Evolutionary conservation across 306 rosid genomes (phyloP).

Genomic region (Casuarina glauca): DNA sequence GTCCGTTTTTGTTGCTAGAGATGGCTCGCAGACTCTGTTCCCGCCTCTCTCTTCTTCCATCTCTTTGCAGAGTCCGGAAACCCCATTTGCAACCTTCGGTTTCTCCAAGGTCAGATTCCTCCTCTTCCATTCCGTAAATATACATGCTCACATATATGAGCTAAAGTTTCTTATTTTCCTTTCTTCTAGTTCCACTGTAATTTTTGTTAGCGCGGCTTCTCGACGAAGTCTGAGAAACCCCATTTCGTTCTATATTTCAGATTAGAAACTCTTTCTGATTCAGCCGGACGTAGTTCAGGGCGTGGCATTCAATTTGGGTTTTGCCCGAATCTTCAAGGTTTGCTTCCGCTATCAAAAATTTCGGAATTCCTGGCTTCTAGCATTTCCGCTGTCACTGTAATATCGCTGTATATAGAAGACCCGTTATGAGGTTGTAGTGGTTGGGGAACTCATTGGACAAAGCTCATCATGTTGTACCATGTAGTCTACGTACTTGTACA

Average conservation of each 20-base stretch:
- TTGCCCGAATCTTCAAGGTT: constrained; percentile 56
- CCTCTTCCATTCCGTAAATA: background rate
- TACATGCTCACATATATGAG: background rate
- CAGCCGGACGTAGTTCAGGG: constrained; percentile 22
- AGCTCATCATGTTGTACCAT: background rate
- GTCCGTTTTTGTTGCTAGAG: background rate
- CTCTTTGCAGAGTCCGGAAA: constrained; percentile 34
- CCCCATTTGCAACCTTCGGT: constrained; percentile 29
- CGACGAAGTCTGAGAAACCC: constrained; percentile 10
- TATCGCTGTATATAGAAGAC: background rate
- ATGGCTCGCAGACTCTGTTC: constrained; percentile 48
- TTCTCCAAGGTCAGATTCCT: constrained; percentile 43
- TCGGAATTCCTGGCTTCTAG: background rate
- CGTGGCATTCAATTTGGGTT: constrained; percentile 24
- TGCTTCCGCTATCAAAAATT: constrained; percentile 2
- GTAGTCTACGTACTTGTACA: constrained; percentile 23
- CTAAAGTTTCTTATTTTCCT: background rate
- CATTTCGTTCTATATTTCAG: constrained; percentile 39
- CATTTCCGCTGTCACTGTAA: background rate
- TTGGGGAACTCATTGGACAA: background rate
- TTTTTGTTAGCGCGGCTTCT: background rate
- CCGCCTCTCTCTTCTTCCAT: constrained; percentile 29
- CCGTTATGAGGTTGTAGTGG: background rate
- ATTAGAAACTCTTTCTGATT: constrained; percentile 23
- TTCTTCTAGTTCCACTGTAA: background rate